Conservation (phyloP, 2,329 filamentous ascomycete genomes). For the Septoria linicola region DNA sequence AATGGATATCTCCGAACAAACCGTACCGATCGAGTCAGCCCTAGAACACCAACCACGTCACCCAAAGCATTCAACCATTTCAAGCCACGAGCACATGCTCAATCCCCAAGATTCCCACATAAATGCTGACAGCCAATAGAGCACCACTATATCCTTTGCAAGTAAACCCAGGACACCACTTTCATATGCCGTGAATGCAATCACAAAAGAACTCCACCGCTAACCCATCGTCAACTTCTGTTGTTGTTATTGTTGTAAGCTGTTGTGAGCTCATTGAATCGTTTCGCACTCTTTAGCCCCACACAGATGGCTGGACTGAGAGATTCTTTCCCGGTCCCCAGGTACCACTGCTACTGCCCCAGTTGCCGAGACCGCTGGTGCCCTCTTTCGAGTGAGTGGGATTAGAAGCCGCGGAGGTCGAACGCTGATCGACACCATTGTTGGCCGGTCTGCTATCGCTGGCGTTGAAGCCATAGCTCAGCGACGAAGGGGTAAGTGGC, state of each 20-base stretch:
- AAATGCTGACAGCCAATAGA: conserved; percentile 13
- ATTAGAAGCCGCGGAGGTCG: conserved; percentile 60
- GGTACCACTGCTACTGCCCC: conserved; percentile 77
- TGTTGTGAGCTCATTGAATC: conserved; percentile 13
- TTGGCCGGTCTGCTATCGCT: conserved; percentile 53
- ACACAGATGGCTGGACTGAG: conserved; percentile 88
- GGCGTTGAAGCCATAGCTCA: conserved; percentile 66
- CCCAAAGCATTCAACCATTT: neutral
- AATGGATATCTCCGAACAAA: conserved; percentile 12
- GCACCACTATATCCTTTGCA: conserved; percentile 4
- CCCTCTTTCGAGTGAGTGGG: conserved; percentile 50
- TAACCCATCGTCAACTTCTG: conserved; percentile 20
- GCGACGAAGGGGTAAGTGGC: conserved; percentile 77
- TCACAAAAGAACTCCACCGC: conserved; percentile 23
- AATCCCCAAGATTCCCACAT: neutral
- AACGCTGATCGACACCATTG: conserved; percentile 54
- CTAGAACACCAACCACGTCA: conserved; percentile 6
- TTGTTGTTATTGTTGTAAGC: conserved; percentile 5
- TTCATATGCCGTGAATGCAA: conserved; percentile 24
- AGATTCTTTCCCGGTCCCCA: conserved; percentile 79
- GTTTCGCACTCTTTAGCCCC: conserved; percentile 63
- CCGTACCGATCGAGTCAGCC: conserved; percentile 1
- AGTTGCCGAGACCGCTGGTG: conserved; percentile 54
- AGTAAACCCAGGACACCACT: conserved; percentile 21
- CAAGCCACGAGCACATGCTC: conserved; percentile 9